Evolutionary conservation across 2,329 filamentous ascomycete genomes (phyloP).

Genomic region (Sclerotinia nivalis): DNA sequence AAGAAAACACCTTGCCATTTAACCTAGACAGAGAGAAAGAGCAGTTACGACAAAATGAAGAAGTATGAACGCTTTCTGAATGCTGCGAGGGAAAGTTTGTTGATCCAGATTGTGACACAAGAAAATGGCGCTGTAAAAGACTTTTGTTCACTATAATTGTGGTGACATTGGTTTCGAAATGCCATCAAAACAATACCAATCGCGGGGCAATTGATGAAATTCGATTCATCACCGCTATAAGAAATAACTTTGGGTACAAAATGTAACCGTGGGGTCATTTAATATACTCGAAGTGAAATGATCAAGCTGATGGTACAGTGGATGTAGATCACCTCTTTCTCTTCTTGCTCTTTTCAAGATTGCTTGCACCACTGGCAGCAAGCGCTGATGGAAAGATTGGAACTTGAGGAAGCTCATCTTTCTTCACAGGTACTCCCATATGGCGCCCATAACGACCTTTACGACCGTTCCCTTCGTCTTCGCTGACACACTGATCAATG

Average conservation of each 20-base stretch:
- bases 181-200: background rate
- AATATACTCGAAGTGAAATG: background rate
- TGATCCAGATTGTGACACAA: slow-evolving; percentile 14
- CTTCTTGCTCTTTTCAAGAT: slow-evolving; percentile 65
- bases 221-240: background rate
- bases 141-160: background rate
- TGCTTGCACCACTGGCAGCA: slow-evolving; percentile 40
- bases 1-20: slow-evolving; percentile 1
- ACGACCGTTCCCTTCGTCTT: slow-evolving; percentile 95
- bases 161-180: background rate
- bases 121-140: slow-evolving; percentile 5
- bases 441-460: slow-evolving; percentile 85
- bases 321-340: slow-evolving; percentile 56
- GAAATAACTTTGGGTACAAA: slow-evolving; percentile 5
- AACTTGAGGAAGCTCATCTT: slow-evolving; percentile 51
- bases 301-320: background rate
- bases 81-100: background rate
- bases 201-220: background rate
- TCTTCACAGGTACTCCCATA: slow-evolving; percentile 66
- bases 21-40: slow-evolving; percentile 6
- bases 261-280: slow-evolving; percentile 6
- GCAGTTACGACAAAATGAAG: slow-evolving; percentile 4
- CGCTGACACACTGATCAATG: slow-evolving; percentile 91
- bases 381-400: slow-evolving; percentile 39
- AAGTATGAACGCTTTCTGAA: slow-evolving; percentile 12